Conservation (phyloP, 257 asterid species). For the Forsythia suspensa region DNA sequence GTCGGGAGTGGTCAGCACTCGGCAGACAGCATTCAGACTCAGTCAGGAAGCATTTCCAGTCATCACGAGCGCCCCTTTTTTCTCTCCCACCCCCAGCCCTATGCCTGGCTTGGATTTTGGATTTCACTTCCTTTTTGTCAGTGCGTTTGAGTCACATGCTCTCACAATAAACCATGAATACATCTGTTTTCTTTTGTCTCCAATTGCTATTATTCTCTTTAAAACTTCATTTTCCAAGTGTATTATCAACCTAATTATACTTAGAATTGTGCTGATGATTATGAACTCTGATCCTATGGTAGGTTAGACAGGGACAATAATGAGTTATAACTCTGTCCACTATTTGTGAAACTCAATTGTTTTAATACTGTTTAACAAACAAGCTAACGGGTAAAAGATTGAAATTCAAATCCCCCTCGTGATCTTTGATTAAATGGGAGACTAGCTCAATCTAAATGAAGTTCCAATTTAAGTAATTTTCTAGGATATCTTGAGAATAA, state of each 20-base stretch:
- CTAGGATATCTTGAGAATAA: too few relatives aligned
- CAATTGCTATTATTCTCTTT: neutral
- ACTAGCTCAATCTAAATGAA: too few relatives aligned
- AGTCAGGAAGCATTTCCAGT: conserved; percentile 21
- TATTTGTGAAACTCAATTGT: too few relatives aligned
- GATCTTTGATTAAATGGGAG: too few relatives aligned
- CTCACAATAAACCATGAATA: conserved; percentile 13
- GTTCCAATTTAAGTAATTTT: too few relatives aligned
- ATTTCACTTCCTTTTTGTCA: conserved; percentile 21
- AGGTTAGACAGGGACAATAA: too few relatives aligned
- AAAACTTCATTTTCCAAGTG: neutral
- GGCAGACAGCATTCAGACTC: conserved; percentile 16
- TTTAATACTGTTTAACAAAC: too few relatives aligned
- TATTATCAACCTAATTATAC: neutral
- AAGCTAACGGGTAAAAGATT: too few relatives aligned
- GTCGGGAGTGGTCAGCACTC: conserved; percentile 12
- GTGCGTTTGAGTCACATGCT: conserved; percentile 44
- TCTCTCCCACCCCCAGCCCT: conserved; percentile 3
- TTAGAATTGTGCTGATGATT: too few relatives aligned
- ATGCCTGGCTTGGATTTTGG: conserved; percentile 15
- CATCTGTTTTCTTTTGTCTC: neutral
- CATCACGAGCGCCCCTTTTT: conserved; percentile 42
- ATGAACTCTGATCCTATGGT: too few relatives aligned
- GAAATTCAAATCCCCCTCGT: too few relatives aligned
- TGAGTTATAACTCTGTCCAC: too few relatives aligned